Evolutionary conservation across 1,284 basidiomycete genomes (phyloP), one percentile per base, ranked within the genome.

Genomic region (Tetrapyrgos nigripes): DNA sequence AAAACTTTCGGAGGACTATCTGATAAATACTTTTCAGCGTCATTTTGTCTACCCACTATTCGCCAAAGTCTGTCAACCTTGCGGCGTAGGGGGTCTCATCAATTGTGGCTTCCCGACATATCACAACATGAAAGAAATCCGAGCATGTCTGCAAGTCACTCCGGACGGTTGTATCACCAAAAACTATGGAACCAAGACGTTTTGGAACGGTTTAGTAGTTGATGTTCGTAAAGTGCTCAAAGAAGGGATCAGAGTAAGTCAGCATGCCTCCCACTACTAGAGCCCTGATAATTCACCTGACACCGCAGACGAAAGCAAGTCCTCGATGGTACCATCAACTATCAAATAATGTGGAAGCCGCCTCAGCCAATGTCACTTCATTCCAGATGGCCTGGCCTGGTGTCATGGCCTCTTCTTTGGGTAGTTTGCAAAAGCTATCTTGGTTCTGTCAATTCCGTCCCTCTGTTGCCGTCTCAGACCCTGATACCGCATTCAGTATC

Each of bases 371-470:
- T 11, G 29, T 50, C 3, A 31, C n/a, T 6, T 6, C 26, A 14
- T 50, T 50, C 31, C 6, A 9, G 11, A 14, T 31, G 19, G 31
- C 49, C n/a, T 29, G n/a, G 4, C 49, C 49, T 31, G 49, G 49
- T 29, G 49, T 50, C 10, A 50, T 50, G 49, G 26, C 31, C 21
- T 50, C 49, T 23, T 50, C 49, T 31, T 29, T 50, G 19, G 49
- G 49, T 14, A 50, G 21, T 21, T 21, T 50, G 14, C 26, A 50
- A 21, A 33, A 21, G 49, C 24, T 50, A 11, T 31, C 49, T n/a
- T 23, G 26, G 19, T 50, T 29, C 21, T 28, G 8, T 33, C 49
- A 50, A 19, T 50, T 50, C 19, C 11, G 49, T 6, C 49, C 49
- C 10, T 26, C 19, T 4, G 29, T 33, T 3, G 26, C 49, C 4